A percentile compares a stretch with the other conserved stretches of the same genome.
phyloP scores from a whole-genome alignment of 257 asterid species.

The Apocynum venetum region DNA sequence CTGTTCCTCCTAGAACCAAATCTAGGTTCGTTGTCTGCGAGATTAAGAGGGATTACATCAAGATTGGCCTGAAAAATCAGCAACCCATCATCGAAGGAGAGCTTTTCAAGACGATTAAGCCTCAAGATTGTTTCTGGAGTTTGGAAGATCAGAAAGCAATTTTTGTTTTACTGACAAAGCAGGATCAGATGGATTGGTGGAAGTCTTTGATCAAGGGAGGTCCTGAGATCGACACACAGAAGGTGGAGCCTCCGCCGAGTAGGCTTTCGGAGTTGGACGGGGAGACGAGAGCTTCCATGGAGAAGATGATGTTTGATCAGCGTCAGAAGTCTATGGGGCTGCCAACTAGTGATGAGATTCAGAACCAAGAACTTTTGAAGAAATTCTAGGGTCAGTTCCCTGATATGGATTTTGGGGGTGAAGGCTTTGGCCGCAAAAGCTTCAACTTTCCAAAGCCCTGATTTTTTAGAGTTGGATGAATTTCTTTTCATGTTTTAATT shows the following conservation, averaged over 20 bases:
- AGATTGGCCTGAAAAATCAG: constrained; percentile 56
- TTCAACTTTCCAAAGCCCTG: background rate
- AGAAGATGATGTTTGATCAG: constrained; percentile 23
- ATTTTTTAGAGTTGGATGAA: too few relatives aligned
- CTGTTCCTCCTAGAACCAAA: constrained; percentile 53
- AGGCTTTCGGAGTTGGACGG: constrained; percentile 16
- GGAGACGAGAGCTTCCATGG: constrained; percentile 13
- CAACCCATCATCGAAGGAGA: constrained; percentile 40
- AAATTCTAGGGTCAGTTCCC: constrained; percentile 19
- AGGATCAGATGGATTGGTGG: constrained; percentile 8
- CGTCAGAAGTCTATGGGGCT: constrained; percentile 24
- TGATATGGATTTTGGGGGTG: constrained; percentile 11
- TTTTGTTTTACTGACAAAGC: background rate
- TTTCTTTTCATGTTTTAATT: too few relatives aligned
- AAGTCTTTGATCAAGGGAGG: constrained; percentile 4
- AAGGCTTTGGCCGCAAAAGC: constrained; percentile 28
- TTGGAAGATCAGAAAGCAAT: background rate
- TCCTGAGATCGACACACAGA: constrained; percentile 18
- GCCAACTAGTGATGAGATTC: too few relatives aligned
- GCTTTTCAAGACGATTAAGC: constrained; percentile 14
- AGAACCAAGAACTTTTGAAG: constrained; percentile 10
- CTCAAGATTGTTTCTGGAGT: constrained; percentile 21
- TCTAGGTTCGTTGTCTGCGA: constrained; percentile 39
- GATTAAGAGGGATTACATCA: constrained; percentile 48
- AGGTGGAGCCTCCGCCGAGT: constrained; percentile 9